Conservation (phyloP, 2,329 filamentous ascomycete genomes). For the Neopestalotiopsis clavispora region DNA sequence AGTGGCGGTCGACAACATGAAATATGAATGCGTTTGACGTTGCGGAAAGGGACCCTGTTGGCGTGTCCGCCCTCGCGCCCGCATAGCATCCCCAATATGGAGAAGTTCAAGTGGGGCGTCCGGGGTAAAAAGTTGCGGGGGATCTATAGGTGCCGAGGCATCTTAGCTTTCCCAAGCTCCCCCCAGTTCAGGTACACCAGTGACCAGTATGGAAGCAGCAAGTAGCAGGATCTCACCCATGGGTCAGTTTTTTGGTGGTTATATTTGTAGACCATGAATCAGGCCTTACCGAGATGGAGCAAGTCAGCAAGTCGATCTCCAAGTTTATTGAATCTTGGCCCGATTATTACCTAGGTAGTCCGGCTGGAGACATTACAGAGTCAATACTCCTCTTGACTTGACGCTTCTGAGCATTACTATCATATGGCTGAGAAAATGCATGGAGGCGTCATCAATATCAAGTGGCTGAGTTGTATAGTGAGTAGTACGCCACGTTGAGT, state of each 20-base stretch:
- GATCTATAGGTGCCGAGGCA: slow-evolving; percentile 31
- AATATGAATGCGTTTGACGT: slow-evolving; percentile 6
- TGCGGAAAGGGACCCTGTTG: not conserved
- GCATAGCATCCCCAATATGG: slow-evolving; percentile 15
- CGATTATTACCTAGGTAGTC: not conserved
- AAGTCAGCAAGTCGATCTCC: not conserved
- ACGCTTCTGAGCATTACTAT: not conserved
- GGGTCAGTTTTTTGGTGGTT: not conserved
- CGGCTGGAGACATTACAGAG: not conserved
- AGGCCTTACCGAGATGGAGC: not conserved
- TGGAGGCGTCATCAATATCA: not conserved
- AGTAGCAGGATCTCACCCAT: not conserved
- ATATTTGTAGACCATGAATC: not conserved
- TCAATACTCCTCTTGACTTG: not conserved
- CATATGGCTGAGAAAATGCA: not conserved
- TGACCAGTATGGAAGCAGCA: too few species aligned
- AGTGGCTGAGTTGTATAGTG: not conserved
- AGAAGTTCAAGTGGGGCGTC: slow-evolving; percentile 25
- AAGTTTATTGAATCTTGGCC: not conserved
- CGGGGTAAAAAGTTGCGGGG: slow-evolving; percentile 26
- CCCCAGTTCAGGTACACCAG: not conserved
- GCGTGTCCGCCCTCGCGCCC: not conserved
- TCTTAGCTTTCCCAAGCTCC: slow-evolving; percentile 7
- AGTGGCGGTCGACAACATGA: not conserved
- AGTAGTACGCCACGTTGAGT: too few species aligned